Percentiles rank a stretch among this genome's conserved stretches.
Evolutionary conservation across 176 grass and related monocot species (phyloP).

Genomic region (Triticum turgidum): DNA sequence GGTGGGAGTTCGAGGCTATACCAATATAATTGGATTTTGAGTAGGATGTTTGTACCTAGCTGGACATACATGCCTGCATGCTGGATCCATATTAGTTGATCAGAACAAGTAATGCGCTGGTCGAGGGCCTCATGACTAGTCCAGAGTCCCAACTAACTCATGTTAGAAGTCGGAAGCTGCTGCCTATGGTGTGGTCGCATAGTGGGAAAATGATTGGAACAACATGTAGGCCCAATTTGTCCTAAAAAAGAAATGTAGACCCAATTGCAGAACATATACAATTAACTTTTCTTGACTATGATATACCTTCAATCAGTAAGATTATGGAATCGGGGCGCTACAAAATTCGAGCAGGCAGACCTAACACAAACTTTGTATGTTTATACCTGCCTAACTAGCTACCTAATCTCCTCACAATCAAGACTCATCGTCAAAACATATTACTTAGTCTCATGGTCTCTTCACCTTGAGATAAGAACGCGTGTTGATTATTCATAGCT

Average conservation of each 20-base stretch:
- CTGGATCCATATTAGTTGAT: neutral
- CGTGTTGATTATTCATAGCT: neutral
- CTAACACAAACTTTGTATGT: neutral
- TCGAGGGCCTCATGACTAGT: neutral
- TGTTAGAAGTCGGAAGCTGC: neutral
- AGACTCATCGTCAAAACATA: neutral
- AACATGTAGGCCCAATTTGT: neutral
- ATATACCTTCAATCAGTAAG: neutral
- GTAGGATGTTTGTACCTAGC: neutral
- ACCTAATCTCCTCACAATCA: neutral
- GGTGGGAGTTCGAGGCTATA: neutral
- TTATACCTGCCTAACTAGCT: neutral
- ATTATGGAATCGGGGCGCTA: neutral
- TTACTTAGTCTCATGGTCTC: neutral
- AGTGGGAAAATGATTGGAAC: neutral
- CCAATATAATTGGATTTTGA: neutral
- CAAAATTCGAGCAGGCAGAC: neutral
- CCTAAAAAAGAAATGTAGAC: too few relatives aligned
- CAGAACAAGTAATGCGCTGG: neutral
- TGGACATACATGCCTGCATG: neutral
- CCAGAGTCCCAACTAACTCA: constrained; percentile 18
- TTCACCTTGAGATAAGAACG: constrained; percentile 3
- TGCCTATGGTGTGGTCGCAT: neutral
- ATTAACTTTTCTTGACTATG: neutral
- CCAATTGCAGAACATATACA: neutral